These are phyloP conservation scores for Fagopyrum tataricum DNA, from an alignment of 148 eudicot genomes.

Conservation along the genomic window DNA sequence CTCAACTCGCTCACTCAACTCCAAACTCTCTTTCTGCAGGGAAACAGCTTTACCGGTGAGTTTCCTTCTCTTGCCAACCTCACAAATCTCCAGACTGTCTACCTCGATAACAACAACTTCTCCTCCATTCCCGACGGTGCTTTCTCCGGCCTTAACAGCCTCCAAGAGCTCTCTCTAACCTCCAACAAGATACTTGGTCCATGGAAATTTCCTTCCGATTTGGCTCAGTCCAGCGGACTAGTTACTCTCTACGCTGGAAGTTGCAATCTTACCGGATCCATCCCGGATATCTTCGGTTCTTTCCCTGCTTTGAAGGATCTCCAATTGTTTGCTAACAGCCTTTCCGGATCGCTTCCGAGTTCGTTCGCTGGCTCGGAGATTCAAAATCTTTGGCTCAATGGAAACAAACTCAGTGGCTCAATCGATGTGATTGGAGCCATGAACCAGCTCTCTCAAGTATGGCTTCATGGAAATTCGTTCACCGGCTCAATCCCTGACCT, in stretches of 20 bases:
- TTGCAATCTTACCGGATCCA: conserved; percentile 27
- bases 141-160: conserved; percentile 34
- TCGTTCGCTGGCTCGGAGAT: conserved; percentile 6
- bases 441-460: conserved; percentile 26
- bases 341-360: conserved; percentile 40
- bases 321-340: conserved; percentile 37
- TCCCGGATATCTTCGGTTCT: conserved; percentile 50
- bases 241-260: conserved; percentile 29
- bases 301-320: conserved; percentile 36
- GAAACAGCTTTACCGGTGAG: conserved; percentile 46
- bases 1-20: conserved; percentile 49
- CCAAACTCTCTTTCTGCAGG: conserved; percentile 37
- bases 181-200: conserved; percentile 24
- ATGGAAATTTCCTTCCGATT: conserved; percentile 40
- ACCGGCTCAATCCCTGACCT: conserved; percentile 50
- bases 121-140: conserved; percentile 27
- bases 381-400: conserved; percentile 19
- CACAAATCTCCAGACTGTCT: conserved; percentile 21
- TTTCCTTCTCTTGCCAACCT: conserved; percentile 48
- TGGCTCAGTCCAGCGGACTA: conserved; percentile 30
- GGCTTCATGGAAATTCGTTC: conserved; percentile 50
- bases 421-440: conserved; percentile 19
- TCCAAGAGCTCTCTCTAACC: conserved; percentile 30
- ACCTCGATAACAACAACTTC: conserved; percentile 47
- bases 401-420: conserved; percentile 18